phyloP scores from a whole-genome alignment of 192 early-diverging fungal genomes.

The Backusella australiensis region DNA sequence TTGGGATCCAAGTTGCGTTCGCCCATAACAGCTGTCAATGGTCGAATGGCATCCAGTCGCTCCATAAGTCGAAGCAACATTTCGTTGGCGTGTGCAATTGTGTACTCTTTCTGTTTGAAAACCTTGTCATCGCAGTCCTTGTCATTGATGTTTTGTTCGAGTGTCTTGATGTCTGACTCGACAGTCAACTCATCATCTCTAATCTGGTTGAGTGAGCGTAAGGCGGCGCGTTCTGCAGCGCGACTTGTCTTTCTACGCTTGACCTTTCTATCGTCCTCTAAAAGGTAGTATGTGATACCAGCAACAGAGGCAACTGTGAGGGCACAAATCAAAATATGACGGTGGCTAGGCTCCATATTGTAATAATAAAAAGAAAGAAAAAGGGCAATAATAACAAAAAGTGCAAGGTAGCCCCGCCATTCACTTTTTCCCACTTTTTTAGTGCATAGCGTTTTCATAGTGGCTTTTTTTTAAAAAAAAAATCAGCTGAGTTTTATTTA shows the following conservation, averaged over 20 bases:
- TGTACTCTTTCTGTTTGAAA: background rate
- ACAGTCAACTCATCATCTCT: background rate
- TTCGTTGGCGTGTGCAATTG: slow-evolving; percentile 2
- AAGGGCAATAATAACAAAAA: background rate
- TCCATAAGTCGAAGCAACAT: slow-evolving; percentile 4
- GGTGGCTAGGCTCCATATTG: background rate
- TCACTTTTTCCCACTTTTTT: background rate
- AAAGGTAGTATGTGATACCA: background rate
- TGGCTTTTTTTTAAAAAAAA: background rate
- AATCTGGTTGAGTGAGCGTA: background rate
- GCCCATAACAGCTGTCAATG: background rate
- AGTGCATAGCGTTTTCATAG: background rate
- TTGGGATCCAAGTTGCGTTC: background rate
- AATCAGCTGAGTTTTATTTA: background rate
- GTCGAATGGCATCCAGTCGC: slow-evolving; percentile 8
- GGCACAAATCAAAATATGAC: background rate
- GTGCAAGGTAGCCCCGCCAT: background rate
- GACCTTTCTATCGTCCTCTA: slow-evolving; percentile 11
- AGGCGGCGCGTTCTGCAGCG: background rate
- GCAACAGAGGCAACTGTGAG: background rate
- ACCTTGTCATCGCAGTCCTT: background rate
- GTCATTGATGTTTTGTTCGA: background rate
- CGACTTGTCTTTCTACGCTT: slow-evolving; percentile 9
- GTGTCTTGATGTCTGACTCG: background rate
- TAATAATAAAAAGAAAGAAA: background rate